A percentile compares a stretch with the other conserved stretches of the same genome.
Conservation (phyloP, 2,329 filamentous ascomycete genomes). For the Cryphonectria nitschkei region DNA sequence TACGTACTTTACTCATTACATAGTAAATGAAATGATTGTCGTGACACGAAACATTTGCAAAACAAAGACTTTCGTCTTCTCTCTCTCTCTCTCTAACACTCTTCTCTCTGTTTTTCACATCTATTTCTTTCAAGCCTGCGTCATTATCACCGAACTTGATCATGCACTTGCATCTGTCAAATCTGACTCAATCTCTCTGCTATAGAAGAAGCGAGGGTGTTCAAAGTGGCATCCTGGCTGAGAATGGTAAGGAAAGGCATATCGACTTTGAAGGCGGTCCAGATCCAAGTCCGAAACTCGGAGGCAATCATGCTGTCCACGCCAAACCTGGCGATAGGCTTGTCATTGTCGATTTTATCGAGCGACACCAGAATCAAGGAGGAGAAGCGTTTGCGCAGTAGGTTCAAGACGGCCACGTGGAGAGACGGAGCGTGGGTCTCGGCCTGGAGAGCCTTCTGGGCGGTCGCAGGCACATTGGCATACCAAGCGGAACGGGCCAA, state of each 20-base stretch:
- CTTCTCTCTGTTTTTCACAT: too few relatives aligned
- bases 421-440: neutral
- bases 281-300: conserved; percentile 45
- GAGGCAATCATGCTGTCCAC: conserved; percentile 47
- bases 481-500: neutral
- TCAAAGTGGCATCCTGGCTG: neutral
- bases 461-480: neutral
- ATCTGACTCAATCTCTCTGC: neutral
- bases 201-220: neutral
- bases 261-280: conserved; percentile 38
- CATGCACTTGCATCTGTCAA: neutral
- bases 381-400: neutral
- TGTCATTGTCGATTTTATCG: conserved; percentile 32
- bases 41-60: too few relatives aligned
- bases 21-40: too few relatives aligned
- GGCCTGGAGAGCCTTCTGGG: neutral
- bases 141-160: too few relatives aligned
- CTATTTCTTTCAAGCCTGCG: too few relatives aligned
- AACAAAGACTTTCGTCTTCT: too few relatives aligned
- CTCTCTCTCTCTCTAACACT: too few relatives aligned
- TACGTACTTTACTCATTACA: too few relatives aligned
- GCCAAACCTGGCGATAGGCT: conserved; percentile 39
- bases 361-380: neutral
- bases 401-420: neutral
- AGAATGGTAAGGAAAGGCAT: conserved; percentile 36